Conservation (phyloP, 1,139 yeast species). For the Suhomyces terraborum region DNA sequence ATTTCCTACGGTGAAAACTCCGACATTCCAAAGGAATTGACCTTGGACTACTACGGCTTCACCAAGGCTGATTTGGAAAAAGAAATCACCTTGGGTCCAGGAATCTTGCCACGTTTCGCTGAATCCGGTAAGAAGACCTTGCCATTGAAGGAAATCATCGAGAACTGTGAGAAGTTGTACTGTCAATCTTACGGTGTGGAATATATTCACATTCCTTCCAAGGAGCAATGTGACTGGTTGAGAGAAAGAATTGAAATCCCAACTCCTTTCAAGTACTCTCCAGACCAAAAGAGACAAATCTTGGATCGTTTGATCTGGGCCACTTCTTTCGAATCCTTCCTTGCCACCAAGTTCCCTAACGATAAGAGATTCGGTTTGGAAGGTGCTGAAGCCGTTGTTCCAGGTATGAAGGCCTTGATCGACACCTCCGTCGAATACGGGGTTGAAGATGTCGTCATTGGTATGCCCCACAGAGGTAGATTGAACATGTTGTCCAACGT, state of each 20-base stretch:
- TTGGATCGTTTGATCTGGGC: conserved; percentile 97
- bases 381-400: conserved; percentile 96
- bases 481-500: conserved; percentile 96
- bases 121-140: conserved; percentile 62
- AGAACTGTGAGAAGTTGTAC: conserved; percentile 78
- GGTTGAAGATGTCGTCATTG: conserved; percentile 92
- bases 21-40: conserved; percentile 75
- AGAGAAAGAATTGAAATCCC: conserved; percentile 96
- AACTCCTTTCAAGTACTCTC: conserved; percentile 75
- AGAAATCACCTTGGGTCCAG: conserved; percentile 92
- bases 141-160: conserved; percentile 77
- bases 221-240: conserved; percentile 96
- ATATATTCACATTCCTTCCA: conserved; percentile 94
- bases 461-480: conserved; percentile 99
- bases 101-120: conserved; percentile 92
- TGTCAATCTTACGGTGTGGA: conserved; percentile 91
- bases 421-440: conserved; percentile 94
- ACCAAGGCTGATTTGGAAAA: conserved; percentile 80
- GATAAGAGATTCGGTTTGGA: conserved; percentile 98
- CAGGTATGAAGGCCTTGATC: conserved; percentile 94
- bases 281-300: conserved; percentile 93
- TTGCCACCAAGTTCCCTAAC: conserved; percentile 94
- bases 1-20: conserved; percentile 77
- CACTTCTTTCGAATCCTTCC: conserved; percentile 87
- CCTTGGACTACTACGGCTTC: conserved; percentile 89